Conservation (phyloP, 768 basidiomycete genomes). For the Russula brevipes region DNA sequence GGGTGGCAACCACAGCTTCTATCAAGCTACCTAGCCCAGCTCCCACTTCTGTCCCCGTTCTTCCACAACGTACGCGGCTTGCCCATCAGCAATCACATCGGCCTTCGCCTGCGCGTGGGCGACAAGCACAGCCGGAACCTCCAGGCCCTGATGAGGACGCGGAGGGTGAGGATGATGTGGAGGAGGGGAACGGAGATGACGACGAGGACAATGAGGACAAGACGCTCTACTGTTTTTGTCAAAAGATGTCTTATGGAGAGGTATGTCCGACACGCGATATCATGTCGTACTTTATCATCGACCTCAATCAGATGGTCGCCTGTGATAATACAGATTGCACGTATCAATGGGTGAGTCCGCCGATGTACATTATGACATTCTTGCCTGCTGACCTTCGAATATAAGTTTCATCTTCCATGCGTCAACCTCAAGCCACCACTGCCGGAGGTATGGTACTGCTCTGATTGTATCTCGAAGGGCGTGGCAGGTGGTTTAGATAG, state of each 20-base stretch:
- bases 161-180: conserved; percentile 35
- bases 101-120: conserved; percentile 20
- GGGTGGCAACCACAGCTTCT: conserved; percentile 27
- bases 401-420: conserved; percentile 61
- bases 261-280: conserved; percentile 28
- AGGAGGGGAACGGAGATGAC: conserved; percentile 40
- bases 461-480: conserved; percentile 38
- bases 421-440: conserved; percentile 52
- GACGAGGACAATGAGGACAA: conserved; percentile 54
- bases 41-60: conserved; percentile 25
- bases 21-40: conserved; percentile 37
- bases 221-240: conserved; percentile 57
- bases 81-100: conserved; percentile 29
- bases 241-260: conserved; percentile 58
- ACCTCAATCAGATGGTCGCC: conserved; percentile 22
- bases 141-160: conserved; percentile 32
- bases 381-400: neutral
- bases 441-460: conserved; percentile 56
- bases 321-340: conserved; percentile 23
- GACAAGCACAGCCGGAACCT: conserved; percentile 11
- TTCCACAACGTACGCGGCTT: conserved; percentile 29
- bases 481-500: conserved; percentile 15
- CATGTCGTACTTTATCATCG: neutral
- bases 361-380: neutral
- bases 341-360: conserved; percentile 25